These are phyloP conservation scores for Fremontodendron californicum DNA, from an alignment of 345 rosid genomes.

Conservation along the genomic window DNA sequence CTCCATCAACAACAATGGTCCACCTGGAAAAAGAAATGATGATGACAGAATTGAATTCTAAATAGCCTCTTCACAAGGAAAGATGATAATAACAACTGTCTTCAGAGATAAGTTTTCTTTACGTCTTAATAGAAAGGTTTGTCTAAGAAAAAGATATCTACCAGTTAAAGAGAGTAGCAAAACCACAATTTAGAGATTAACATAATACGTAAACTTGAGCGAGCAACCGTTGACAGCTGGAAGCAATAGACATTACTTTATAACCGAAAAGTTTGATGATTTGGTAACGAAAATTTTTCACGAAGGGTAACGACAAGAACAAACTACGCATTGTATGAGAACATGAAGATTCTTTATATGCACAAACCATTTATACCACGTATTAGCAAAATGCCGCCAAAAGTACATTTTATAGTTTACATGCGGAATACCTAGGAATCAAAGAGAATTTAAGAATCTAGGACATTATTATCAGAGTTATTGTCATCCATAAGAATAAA, in stretches of 20 bases:
- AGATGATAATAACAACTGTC: no score
- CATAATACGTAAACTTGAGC: not conserved
- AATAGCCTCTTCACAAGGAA: no score
- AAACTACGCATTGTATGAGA: not conserved
- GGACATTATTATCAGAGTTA: not conserved
- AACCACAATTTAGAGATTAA: not conserved
- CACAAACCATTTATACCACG: not conserved
- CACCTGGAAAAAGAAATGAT: no score
- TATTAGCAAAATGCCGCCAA: not conserved
- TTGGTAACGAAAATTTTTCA: not conserved
- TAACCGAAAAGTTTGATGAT: not conserved
- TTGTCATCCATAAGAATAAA: not conserved
- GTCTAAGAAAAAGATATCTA: no score
- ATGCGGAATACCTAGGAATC: not conserved
- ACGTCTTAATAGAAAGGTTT: no score
- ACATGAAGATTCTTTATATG: not conserved
- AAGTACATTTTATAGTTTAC: not conserved
- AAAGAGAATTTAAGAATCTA: not conserved
- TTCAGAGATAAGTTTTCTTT: no score
- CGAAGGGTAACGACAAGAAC: not conserved
- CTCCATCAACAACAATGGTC: constrained; percentile 13
- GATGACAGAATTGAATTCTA: no score
- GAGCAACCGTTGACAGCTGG: constrained; percentile 8
- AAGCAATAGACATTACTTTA: not conserved
- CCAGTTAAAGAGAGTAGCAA: not conserved